These are phyloP conservation scores for Nigrospora osmanthi DNA, from an alignment of 2,329 filamentous ascomycete genomes.

Conservation along the genomic window DNA sequence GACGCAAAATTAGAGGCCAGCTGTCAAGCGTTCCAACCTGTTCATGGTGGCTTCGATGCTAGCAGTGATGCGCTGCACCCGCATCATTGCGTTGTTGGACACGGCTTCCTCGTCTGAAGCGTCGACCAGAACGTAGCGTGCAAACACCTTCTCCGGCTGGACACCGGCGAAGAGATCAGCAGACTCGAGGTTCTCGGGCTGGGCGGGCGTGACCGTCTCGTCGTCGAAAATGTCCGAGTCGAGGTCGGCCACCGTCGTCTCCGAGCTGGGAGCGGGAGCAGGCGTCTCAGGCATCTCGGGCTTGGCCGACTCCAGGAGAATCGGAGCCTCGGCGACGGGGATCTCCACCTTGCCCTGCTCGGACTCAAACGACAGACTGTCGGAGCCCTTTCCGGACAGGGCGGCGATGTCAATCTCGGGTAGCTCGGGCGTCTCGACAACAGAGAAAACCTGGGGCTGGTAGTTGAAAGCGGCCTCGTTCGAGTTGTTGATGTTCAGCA, in stretches of 20 bases:
- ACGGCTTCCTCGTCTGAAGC: slow-evolving; percentile 38
- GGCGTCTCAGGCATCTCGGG: slow-evolving; percentile 19
- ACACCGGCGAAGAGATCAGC: slow-evolving; percentile 44
- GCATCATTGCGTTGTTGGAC: slow-evolving; percentile 36
- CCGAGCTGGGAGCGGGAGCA: slow-evolving; percentile 16
- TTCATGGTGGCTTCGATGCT: slow-evolving; percentile 26
- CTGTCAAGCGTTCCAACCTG: slow-evolving; percentile 27
- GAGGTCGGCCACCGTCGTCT: slow-evolving; percentile 18
- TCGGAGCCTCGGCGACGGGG: slow-evolving; percentile 42
- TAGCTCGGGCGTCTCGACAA: slow-evolving; percentile 61
- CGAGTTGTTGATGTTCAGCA: slow-evolving; percentile 52
- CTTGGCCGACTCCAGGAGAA: slow-evolving; percentile 19
- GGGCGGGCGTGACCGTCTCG: slow-evolving; percentile 18
- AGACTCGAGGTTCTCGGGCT: slow-evolving; percentile 27
- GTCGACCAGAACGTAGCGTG: slow-evolving; percentile 58
- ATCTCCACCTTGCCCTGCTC: slow-evolving; percentile 50
- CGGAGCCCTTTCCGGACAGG: slow-evolving; percentile 64
- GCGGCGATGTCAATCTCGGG: slow-evolving; percentile 53
- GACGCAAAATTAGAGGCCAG: slow-evolving; percentile 15
- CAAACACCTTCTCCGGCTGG: slow-evolving; percentile 54
- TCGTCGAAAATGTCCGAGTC: slow-evolving; percentile 57
- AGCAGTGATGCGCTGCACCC: slow-evolving; percentile 40
- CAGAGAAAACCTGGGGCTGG: slow-evolving; percentile 66
- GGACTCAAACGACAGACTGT: slow-evolving; percentile 33
- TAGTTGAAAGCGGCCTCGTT: slow-evolving; percentile 40